Conservation (phyloP, 1,284 basidiomycete genomes). For the Apiotrichum akiyoshidainum region DNA sequence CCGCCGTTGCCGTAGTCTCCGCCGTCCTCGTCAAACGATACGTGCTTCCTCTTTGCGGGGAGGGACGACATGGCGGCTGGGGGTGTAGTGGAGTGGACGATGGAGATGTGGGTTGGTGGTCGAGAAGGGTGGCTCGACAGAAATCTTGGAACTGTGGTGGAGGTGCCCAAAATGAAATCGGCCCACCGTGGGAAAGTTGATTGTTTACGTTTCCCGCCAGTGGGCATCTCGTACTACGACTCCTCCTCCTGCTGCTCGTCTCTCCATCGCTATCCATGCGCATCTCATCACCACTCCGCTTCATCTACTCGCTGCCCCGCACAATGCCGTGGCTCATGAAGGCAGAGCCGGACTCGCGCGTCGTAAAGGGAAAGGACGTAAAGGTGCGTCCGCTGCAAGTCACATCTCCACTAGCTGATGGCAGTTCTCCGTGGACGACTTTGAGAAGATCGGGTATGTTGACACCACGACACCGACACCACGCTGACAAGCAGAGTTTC, state of each 20-base stretch:
- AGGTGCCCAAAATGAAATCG: background rate
- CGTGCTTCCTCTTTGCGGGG: conserved; percentile 32
- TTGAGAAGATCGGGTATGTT: conserved; percentile 60
- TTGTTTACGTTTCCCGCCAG: background rate
- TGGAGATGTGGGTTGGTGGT: background rate
- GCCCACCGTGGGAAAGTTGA: conserved; percentile 24
- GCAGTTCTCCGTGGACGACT: conserved; percentile 87
- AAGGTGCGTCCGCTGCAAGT: conserved; percentile 58
- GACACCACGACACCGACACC: background rate
- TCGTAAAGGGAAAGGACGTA: conserved; percentile 86
- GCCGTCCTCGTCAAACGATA: conserved; percentile 21
- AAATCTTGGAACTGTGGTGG: conserved; percentile 16
- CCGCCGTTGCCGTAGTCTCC: background rate
- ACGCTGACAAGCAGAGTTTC: conserved; percentile 56
- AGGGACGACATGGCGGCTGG: conserved; percentile 5
- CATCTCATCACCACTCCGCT: background rate
- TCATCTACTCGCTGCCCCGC: background rate
- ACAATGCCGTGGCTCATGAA: conserved; percentile 73
- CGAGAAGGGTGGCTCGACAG: conserved; percentile 1
- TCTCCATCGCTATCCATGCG: background rate
- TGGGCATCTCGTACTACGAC: too few relatives aligned
- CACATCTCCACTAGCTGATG: background rate
- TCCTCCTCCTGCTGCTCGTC: background rate
- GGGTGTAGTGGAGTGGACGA: background rate
- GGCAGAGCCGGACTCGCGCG: conserved; percentile 80